These are phyloP conservation scores for Diospyros lotus DNA, from an alignment of 148 eudicot genomes.

Conservation along the genomic window DNA sequence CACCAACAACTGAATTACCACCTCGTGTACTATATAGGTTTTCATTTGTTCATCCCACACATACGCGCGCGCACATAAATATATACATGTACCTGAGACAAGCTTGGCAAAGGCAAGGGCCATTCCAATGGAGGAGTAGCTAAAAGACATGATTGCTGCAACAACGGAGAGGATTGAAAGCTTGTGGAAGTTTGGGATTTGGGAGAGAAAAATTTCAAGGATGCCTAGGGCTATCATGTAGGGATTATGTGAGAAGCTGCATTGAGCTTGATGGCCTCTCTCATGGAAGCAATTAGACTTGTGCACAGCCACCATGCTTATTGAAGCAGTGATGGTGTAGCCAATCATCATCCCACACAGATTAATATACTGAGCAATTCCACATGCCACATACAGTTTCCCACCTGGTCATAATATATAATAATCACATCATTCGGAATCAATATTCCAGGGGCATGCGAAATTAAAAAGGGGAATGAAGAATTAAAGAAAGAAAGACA, in stretches of 20 bases:
- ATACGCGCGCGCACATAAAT: too few species aligned
- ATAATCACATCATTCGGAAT: background rate
- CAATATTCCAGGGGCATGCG: background rate
- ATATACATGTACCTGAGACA: conserved; percentile 34
- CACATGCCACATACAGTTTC: conserved; percentile 43
- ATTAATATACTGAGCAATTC: conserved; percentile 52
- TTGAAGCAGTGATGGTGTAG: conserved; percentile 71
- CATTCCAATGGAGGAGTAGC: conserved; percentile 62
- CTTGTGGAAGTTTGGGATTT: conserved; percentile 61
- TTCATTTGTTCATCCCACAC: too few species aligned
- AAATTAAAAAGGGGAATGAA: background rate
- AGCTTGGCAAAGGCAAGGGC: conserved; percentile 61
- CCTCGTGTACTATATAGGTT: too few species aligned
- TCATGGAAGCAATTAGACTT: conserved; percentile 68
- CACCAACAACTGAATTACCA: too few species aligned
- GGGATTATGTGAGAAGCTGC: conserved; percentile 44
- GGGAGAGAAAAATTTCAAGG: conserved; percentile 60
- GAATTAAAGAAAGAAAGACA: background rate
- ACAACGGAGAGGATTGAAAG: conserved; percentile 56
- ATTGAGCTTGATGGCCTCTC: conserved; percentile 43
- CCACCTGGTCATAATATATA: conserved; percentile 29
- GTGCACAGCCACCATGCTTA: conserved; percentile 76
- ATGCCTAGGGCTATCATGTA: conserved; percentile 66
- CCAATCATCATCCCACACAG: conserved; percentile 59
- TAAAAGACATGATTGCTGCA: conserved; percentile 77